Evolutionary conservation across 129 eudicot species (phyloP), one percentile per base, ranked within the genome.

Genomic region (Scalesia atractyloides): DNA sequence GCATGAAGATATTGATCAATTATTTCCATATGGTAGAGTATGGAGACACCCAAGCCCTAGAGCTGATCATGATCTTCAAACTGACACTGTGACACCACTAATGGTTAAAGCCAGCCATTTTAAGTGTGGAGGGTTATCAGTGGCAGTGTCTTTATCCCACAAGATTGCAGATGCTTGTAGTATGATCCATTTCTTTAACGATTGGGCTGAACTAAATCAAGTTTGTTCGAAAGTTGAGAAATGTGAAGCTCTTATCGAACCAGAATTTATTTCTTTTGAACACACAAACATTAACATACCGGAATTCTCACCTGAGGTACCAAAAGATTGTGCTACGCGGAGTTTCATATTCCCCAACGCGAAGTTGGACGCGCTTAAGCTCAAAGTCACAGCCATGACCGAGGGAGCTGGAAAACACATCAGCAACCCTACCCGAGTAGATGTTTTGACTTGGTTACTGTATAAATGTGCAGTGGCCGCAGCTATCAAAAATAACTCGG

Each of bases 391-490:
- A 33, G 43, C 12, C 7, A 62, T 34, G 67, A 34, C 15, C 22
- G 20, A 5, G 20, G 11, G 13, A 4, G 36, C 7, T 15, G 67
- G 46, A 62, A 47, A 62, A 3, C 44, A 16, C 48, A 34, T 62
- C 14, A 15, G 7, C 24, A 33, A 16, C 26, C 67, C 17, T 2
- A 62, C 67, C 37, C 46, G 67, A 15, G 67, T 62, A 0, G 67
- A 62, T 15, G 48, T 62, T 34, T 34, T 62, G 26, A 62, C 24
- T 2, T 62, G 67, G 48, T 62, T 62, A 62, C 67, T 62, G n/a
- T 62, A 62, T 62, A 62, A 62, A 34, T 62, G 67, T 7, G 48
- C 67, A n/a, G 22, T 62, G 20, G 24, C 17, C 14, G 67, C 67
- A 15, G 67, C 67, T 34, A 61, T 22, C 0, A 37, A 64, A 36